Evolutionary conservation across 108 stramenopile genomes (phyloP), one percentile per base, ranked within the genome.

Genomic region (Phaeodactylum tricornutum): DNA sequence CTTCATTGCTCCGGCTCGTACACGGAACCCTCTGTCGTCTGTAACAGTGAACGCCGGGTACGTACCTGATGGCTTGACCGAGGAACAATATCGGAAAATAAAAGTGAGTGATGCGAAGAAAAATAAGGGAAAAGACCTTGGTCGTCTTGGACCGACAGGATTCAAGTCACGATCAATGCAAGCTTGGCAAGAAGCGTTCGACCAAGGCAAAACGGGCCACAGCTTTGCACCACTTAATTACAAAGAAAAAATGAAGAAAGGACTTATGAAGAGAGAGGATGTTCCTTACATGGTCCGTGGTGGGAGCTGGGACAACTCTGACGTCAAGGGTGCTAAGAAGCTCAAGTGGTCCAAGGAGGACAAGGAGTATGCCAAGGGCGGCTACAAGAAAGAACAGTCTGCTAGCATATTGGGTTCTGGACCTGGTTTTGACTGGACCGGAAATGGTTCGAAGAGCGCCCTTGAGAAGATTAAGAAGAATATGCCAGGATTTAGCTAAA

Each of bases 351-450:
- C 69, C 2, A 44, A 59, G 44, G 68, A 75, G 35, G 81, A 83
- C 55, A 74, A 74, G 44, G 61, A 64, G 20, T 85, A 85, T 55
- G 78, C 85, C 1, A n/a, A 15, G 14, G 85, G 85, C 17, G 85
- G 85, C n/a, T 87, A 55, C 79, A 75, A 71, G 50, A 82, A 75
- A 45, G 76, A 80, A 33, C 85, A 87, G 45, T 66, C 63, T 26
- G 74, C 81, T 6, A 65, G 62, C 15, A 77, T 87, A 36, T 78
- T 87, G 32, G 85, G 85, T 0, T 47, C 54, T 3, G 85, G 85
- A 27, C 43, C 53, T 14, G 85, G 85, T n/a, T 52, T 87, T 7
- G 81, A 87, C 42, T 87, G 85, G 85, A 78, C 85, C 27, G 85
- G 85, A 11, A 15, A 43, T 8, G 7, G 41, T 8, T 11, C 33